These are phyloP conservation scores for Pulveroboletus sp. DNA, from an alignment of 768 basidiomycete genomes.

Conservation along the genomic window DNA sequence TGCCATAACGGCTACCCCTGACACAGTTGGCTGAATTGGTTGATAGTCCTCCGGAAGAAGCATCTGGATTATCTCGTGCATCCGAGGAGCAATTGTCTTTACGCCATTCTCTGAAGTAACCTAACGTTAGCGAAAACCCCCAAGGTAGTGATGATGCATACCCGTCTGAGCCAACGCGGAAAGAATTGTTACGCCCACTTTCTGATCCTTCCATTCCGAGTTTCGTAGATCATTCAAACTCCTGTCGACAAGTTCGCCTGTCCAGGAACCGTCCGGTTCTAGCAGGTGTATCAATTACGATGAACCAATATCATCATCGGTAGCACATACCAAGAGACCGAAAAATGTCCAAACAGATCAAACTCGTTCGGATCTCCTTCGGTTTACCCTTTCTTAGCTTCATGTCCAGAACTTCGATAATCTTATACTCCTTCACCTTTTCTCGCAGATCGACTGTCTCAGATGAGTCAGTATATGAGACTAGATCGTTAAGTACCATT, in stretches of 20 bases:
- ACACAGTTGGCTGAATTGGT: no score
- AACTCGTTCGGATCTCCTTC: not conserved
- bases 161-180: not conserved
- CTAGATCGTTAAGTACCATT: no score
- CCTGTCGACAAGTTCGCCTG: not conserved
- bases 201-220: not conserved
- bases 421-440: not conserved
- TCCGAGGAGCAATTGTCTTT: no score
- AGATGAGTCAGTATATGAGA: no score
- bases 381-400: not conserved
- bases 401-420: not conserved
- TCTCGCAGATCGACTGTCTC: slow-evolving; percentile 1
- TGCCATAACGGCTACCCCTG: no score
- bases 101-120: no score
- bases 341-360: not conserved
- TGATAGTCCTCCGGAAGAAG: no score
- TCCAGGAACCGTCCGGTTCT: not conserved
- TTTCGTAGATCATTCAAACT: not conserved
- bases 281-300: not conserved
- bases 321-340: not conserved
- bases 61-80: no score
- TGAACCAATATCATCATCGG: no score
- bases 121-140: no score
- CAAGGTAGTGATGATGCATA: not conserved
- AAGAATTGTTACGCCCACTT: not conserved